Evolutionary conservation across 306 rosid genomes (phyloP).

Genomic region (Dalbergia cultrata): DNA sequence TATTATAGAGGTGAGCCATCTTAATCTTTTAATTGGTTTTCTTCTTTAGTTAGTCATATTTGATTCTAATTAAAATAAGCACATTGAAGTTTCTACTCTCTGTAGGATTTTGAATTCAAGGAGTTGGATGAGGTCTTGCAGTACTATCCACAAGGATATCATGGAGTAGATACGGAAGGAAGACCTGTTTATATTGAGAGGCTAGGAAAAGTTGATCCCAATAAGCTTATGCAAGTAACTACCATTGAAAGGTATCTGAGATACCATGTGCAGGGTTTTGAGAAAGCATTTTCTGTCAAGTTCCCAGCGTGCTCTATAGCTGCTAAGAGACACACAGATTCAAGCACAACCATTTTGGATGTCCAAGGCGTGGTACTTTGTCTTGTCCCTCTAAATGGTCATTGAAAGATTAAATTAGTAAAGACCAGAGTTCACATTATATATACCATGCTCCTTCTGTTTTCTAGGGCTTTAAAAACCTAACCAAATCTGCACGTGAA

Average conservation of each 20-base stretch:
- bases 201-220: conserved; percentile 84
- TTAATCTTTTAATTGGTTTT: conserved; percentile 26
- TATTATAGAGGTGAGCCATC: conserved; percentile 69
- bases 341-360: conserved; percentile 86
- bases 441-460: conserved; percentile 25
- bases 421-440: conserved; percentile 16
- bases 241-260: conserved; percentile 74
- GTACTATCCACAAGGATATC: conserved; percentile 88
- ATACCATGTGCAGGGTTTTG: conserved; percentile 90
- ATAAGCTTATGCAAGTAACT: conserved; percentile 80
- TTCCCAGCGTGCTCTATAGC: conserved; percentile 93
- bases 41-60: conserved; percentile 25
- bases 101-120: conserved; percentile 79
- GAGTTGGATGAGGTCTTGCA: conserved; percentile 74
- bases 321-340: conserved; percentile 85
- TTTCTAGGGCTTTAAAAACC: conserved; percentile 79
- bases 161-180: conserved; percentile 93
- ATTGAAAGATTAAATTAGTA: conserved; percentile 21
- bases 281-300: conserved; percentile 74
- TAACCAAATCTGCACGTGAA: conserved; percentile 80
- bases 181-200: conserved; percentile 85
- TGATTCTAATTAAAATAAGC: conserved; percentile 32
- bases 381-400: conserved; percentile 34
- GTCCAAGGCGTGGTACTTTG: conserved; percentile 81
- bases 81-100: conserved; percentile 1